A percentile compares a stretch with the other conserved stretches of the same genome.
These are phyloP conservation scores for Metschnikowia lachancei DNA, from an alignment of 805 yeast genomes.

Conservation along the genomic window DNA sequence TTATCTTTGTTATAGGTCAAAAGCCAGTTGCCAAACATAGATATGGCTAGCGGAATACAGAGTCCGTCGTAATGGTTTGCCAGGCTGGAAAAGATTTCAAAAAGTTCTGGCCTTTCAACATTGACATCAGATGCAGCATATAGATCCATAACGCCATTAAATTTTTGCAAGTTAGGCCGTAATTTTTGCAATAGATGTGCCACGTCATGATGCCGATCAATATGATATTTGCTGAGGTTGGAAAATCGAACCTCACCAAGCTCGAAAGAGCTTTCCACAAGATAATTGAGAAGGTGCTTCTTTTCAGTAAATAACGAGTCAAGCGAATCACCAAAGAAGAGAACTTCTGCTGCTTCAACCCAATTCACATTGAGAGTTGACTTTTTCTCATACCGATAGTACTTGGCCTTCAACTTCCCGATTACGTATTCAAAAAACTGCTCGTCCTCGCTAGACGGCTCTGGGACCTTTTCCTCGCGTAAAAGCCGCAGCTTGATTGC, in stretches of 20 bases:
- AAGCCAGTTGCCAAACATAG: slow-evolving; percentile 28
- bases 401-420: slow-evolving; percentile 4
- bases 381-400: slow-evolving; percentile 11
- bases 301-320: slow-evolving; percentile 13
- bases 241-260: slow-evolving; percentile 22
- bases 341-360: slow-evolving; percentile 20
- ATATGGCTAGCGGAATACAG: slow-evolving; percentile 24
- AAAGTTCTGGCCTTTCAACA: slow-evolving; percentile 18
- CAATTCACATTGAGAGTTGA: slow-evolving; percentile 16
- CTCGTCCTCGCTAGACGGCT: slow-evolving; percentile 11
- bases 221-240: slow-evolving; percentile 16
- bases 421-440: slow-evolving; percentile 9
- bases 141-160: slow-evolving; percentile 19
- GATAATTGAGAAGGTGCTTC: slow-evolving; percentile 15
- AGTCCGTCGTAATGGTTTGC: slow-evolving; percentile 18
- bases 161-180: slow-evolving; percentile 10
- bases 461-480: slow-evolving; percentile 1
- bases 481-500: slow-evolving; percentile 10
- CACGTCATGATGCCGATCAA: slow-evolving; percentile 2
- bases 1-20: slow-evolving; percentile 20
- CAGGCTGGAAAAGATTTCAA: slow-evolving; percentile 18
- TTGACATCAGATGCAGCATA: slow-evolving; percentile 18
- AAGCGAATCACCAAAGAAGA: slow-evolving; percentile 22
- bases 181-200: slow-evolving; percentile 9
- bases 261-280: slow-evolving; percentile 19